phyloP scores from a whole-genome alignment of 208 protist genomes.

The Vickermania spadyakhi region DNA sequence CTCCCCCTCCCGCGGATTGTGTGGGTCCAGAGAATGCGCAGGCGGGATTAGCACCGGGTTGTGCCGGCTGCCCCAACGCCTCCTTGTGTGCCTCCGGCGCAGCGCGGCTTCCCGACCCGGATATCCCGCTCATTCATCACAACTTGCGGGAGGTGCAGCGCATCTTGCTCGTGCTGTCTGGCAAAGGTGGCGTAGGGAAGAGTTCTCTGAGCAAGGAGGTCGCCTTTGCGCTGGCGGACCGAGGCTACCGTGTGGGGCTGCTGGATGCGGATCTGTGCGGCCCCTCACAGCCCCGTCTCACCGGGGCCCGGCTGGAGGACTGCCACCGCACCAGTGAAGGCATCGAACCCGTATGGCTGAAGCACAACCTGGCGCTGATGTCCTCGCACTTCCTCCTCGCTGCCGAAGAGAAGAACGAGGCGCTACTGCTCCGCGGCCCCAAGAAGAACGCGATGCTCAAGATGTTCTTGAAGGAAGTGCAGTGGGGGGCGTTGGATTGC shows the following conservation, averaged over 20 bases:
- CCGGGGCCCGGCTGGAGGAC: constrained; percentile 81
- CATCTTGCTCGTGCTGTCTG: constrained; percentile 87
- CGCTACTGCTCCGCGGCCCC: constrained; percentile 98
- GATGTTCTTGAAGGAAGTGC: constrained; percentile 97
- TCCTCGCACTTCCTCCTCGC: constrained; percentile 94
- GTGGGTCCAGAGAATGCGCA: constrained; percentile 90
- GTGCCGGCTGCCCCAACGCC: constrained; percentile 98
- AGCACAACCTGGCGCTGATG: constrained; percentile 96
- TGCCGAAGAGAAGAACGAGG: constrained; percentile 89
- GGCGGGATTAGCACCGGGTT: constrained; percentile 93
- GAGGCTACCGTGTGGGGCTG: constrained; percentile 93
- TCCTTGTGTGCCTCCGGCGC: constrained; percentile 87
- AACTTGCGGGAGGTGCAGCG: constrained; percentile 65
- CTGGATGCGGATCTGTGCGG: constrained; percentile 99
- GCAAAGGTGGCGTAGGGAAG: constrained; percentile 95
- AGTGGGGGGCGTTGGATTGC: constrained; percentile 97
- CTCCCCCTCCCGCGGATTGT: constrained; percentile 50
- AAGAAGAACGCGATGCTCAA: constrained; percentile 98
- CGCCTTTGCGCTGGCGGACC: constrained; percentile 64
- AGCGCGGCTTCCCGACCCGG: constrained; percentile 90
- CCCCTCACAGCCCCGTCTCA: constrained; percentile 89
- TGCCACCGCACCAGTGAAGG: constrained; percentile 88
- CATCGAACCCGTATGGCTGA: constrained; percentile 94
- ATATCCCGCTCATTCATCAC: constrained; percentile 77
- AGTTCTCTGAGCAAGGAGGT: constrained; percentile 90